Conservation (phyloP, 495 filamentous ascomycete species). For the Sabuloglossum arenarium region DNA sequence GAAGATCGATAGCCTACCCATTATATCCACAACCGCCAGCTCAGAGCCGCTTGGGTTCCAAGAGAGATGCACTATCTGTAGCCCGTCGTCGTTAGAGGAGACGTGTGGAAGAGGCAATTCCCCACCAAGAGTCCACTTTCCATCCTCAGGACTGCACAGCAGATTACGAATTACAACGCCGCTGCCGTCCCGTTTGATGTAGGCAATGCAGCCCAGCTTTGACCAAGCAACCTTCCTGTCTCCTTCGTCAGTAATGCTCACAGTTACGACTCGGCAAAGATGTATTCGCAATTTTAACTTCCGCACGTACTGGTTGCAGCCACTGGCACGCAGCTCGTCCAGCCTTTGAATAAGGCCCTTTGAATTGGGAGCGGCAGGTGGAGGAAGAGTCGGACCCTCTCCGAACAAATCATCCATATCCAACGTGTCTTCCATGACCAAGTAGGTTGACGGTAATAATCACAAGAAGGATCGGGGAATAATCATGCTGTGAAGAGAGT, state of each 20-base stretch:
- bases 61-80: constrained; percentile 47
- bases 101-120: constrained; percentile 24
- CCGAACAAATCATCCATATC: constrained; percentile 60
- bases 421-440: constrained; percentile 47
- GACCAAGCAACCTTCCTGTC: constrained; percentile 75
- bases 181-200: constrained; percentile 48
- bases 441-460: not conserved
- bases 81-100: constrained; percentile 27
- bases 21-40: constrained; percentile 53
- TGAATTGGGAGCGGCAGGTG: constrained; percentile 29
- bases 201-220: constrained; percentile 67
- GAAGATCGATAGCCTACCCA: constrained; percentile 52
- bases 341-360: constrained; percentile 52
- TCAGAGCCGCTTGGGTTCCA: constrained; percentile 59
- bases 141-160: constrained; percentile 43
- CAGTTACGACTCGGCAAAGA: not conserved
- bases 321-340: constrained; percentile 56
- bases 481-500: no score
- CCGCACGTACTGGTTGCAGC: constrained; percentile 14
- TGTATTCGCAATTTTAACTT: not conserved
- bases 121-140: constrained; percentile 59
- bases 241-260: not conserved
- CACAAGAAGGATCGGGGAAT: no score
- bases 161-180: constrained; percentile 52
- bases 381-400: constrained; percentile 37